phyloP scores from a whole-genome alignment of 2,329 filamentous ascomycete species.

The Scedosporium dehoogii region DNA sequence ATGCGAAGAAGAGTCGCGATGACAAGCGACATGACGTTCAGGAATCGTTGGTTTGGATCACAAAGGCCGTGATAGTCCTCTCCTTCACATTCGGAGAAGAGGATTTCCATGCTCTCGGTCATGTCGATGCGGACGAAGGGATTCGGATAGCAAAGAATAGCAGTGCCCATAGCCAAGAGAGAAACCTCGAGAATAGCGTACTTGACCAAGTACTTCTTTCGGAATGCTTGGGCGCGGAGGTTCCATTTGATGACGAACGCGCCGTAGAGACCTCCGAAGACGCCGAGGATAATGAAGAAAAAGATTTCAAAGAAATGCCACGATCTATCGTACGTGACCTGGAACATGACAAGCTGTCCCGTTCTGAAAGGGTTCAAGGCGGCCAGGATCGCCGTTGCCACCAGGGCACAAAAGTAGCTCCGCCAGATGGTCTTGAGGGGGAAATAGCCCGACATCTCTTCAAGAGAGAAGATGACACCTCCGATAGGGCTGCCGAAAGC shows the following conservation, averaged over 20 bases:
- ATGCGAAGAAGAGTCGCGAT: conserved; percentile 73
- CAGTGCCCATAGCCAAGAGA: conserved; percentile 71
- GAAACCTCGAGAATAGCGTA: conserved; percentile 84
- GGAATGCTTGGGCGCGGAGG: conserved; percentile 77
- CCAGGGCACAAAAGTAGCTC: conserved; percentile 94
- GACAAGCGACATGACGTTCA: conserved; percentile 68
- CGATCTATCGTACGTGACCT: conserved; percentile 85
- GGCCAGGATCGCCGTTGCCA: conserved; percentile 84
- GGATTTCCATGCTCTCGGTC: conserved; percentile 98
- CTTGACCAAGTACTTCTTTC: conserved; percentile 79
- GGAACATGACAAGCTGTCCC: conserved; percentile 98
- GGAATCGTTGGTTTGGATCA: conserved; percentile 64
- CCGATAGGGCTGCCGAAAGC: conserved; percentile 97
- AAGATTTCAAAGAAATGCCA: conserved; percentile 98
- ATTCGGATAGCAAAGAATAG: conserved; percentile 92
- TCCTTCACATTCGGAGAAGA: conserved; percentile 89
- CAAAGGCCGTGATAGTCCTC: conserved; percentile 88
- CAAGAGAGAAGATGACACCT: conserved; percentile 89
- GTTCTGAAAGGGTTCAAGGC: conserved; percentile 97
- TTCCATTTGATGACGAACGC: conserved; percentile 99
- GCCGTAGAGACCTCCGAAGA: conserved; percentile 91
- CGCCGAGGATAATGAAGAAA: conserved; percentile 84
- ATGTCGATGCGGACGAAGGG: conserved; percentile 94
- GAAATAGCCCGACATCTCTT: conserved; percentile 96
- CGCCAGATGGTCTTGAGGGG: conserved; percentile 96